These are phyloP conservation scores for Coprinopsis marcescibilis DNA, from an alignment of 768 basidiomycete genomes.

Conservation along the genomic window DNA sequence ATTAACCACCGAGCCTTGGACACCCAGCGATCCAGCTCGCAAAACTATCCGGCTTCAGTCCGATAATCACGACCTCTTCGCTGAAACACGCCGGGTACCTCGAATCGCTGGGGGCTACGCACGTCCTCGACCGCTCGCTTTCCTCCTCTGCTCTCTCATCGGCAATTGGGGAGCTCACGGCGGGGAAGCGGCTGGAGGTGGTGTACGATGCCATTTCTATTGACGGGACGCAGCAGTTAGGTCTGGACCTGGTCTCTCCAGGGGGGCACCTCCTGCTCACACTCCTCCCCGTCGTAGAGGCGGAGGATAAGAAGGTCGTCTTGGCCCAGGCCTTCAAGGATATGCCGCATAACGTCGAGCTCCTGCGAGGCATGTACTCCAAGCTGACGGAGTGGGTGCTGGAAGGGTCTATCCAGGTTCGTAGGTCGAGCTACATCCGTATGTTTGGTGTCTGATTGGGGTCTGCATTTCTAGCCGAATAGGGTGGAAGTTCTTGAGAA, in stretches of 20 bases:
- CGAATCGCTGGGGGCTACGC: constrained; percentile 35
- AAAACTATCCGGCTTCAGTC: constrained; percentile 30
- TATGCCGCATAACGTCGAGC: constrained; percentile 15
- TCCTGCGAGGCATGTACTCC: constrained; percentile 18
- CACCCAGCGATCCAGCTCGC: constrained; percentile 31
- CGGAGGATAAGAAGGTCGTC: constrained; percentile 10
- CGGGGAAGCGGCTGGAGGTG: constrained; percentile 14
- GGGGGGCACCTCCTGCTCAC: constrained; percentile 32
- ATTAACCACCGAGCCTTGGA: too few species aligned
- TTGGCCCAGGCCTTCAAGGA: constrained; percentile 19
- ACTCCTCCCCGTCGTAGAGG: constrained; percentile 20
- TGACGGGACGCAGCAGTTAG: constrained; percentile 19
- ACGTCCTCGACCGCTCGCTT: constrained; percentile 30
- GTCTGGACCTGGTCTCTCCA: constrained; percentile 25
- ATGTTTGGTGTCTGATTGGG: too few species aligned
- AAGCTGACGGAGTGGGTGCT: constrained; percentile 24
- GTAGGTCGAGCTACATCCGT: too few species aligned
- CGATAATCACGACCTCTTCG: constrained; percentile 35
- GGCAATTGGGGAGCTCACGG: constrained; percentile 19
- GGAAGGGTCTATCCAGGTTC: constrained; percentile 29
- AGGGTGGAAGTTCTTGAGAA: constrained; percentile 34
- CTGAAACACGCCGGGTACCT: constrained; percentile 22
- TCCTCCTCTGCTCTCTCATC: background rate
- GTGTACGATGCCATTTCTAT: constrained; percentile 24
- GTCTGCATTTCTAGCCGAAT: constrained; percentile 30